Base-by-base conservation (phyloP, 257 asterid genomes). In the Rubia yunnanensis region DNA sequence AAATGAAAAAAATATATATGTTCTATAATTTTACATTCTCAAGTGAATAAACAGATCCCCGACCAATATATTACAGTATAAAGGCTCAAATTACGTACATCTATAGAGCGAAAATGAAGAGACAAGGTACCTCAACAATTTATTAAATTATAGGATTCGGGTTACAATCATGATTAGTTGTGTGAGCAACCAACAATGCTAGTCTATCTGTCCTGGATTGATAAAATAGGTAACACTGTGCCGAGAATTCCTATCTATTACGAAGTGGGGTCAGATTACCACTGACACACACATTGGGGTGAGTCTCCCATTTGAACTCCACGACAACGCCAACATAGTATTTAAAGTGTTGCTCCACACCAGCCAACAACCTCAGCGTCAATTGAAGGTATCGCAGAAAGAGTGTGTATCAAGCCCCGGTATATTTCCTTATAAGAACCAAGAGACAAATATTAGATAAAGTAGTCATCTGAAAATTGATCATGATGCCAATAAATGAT, bases 301-400 rank as follows among this genome's bases (percentile, higher is more conserved):
- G n/a, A n/a, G n/a, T n/a, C n/a, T n/a, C n/a, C n/a, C n/a, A n/a
- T n/a, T n/a, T n/a, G n/a, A n/a, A n/a, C n/a, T n/a, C n/a, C n/a
- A n/a, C n/a, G n/a, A n/a, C n/a, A n/a, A n/a, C n/a, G n/a, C n/a
- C 99, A 68, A 90, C 99, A 77, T 86, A 94, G 75, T 86, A 94
- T 38, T 95, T 88, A n/a, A n/a, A n/a, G n/a, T n/a, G n/a, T n/a
- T n/a, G n/a, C 20, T 96, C 83, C 53, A 94, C 95, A 70, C 80
- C 95, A 74, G 90, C 99, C 62, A 94, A 90, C 89, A 59, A 81
- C 87, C 81, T 88, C 97, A 74, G 86, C 73, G 56, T 90, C 91
- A 35, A 88, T 86, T 65, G 89, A 91, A 64, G 99, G 88, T 68
- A 94, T 83, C 60, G 97, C 95, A 78, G 95, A 89, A 82, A 94